Percentiles rank a stretch among this genome's conserved stretches.
Conservation (phyloP, 1,139 yeast species). For the Yamadazyma dendronema region DNA sequence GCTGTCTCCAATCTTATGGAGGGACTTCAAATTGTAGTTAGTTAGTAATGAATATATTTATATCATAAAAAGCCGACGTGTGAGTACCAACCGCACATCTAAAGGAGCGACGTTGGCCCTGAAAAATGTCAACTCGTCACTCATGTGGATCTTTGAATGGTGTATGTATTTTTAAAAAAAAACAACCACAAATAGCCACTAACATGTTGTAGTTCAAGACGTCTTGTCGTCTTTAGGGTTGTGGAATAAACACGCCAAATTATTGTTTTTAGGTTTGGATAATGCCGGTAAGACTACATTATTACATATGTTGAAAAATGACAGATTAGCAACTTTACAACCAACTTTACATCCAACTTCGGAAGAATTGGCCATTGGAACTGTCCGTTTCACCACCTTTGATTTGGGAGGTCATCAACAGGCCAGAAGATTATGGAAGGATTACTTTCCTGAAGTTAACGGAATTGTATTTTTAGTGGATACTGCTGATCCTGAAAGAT, state of each 20-base stretch:
- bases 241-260: constrained; percentile 97
- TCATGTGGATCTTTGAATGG: constrained; percentile 46
- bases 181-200: background rate
- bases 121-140: constrained; percentile 4
- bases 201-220: constrained; percentile 59
- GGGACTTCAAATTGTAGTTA: background rate
- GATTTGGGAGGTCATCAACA: constrained; percentile 98
- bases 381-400: constrained; percentile 94
- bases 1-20: constrained; percentile 1
- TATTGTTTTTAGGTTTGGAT: constrained; percentile 92
- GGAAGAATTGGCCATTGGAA: constrained; percentile 95
- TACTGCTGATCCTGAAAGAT: constrained; percentile 95
- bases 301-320: constrained; percentile 95
- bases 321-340: constrained; percentile 94
- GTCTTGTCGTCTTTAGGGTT: constrained; percentile 90
- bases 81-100: background rate
- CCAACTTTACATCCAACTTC: constrained; percentile 99
- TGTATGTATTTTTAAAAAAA: constrained; percentile 27
- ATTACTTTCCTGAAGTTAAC: constrained; percentile 97
- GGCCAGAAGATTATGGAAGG: constrained; percentile 99
- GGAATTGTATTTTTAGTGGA: constrained; percentile 96
- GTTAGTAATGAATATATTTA: background rate
- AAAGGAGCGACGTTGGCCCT: constrained; percentile 4
- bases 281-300: constrained; percentile 98
- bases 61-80: no score